A percentile compares a stretch with the other conserved stretches of the same genome.
Conservation (phyloP, 805 yeast genomes). For the Geotrichum ghanense region DNA sequence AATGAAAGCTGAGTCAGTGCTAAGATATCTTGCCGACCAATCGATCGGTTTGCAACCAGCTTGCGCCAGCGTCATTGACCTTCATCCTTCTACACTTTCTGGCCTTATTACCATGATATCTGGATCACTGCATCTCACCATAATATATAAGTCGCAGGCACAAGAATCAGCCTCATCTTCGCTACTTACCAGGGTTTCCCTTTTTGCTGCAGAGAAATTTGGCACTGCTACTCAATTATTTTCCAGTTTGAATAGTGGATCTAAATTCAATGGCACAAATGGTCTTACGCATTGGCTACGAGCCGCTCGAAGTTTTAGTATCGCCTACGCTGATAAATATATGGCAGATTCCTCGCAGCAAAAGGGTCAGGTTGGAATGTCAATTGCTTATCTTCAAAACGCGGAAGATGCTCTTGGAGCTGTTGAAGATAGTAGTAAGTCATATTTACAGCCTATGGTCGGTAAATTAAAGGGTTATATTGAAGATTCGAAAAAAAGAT, state of each 20-base stretch:
- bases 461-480: conserved; percentile 10
- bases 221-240: conserved; percentile 18
- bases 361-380: conserved; percentile 19
- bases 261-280: conserved; percentile 6
- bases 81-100: conserved; percentile 15
- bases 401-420: conserved; percentile 14
- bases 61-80: conserved; percentile 12
- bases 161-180: conserved; percentile 15
- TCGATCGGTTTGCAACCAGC: conserved; percentile 7
- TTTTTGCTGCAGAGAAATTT: conserved; percentile 23
- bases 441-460: conserved; percentile 5
- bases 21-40: conserved; percentile 15
- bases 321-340: conserved; percentile 19
- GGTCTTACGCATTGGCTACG: conserved; percentile 18
- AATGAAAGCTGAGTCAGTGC: conserved; percentile 16
- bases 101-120: conserved; percentile 15
- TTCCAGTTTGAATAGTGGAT: conserved; percentile 5
- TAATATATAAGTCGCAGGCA: conserved; percentile 18
- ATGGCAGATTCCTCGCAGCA: conserved; percentile 20
- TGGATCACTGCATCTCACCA: conserved; percentile 22
- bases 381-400: conserved; percentile 18
- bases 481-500: conserved; percentile 10
- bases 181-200: conserved; percentile 22
- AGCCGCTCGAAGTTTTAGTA: conserved; percentile 15
- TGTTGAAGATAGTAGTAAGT: conserved; percentile 3